phyloP scores from a whole-genome alignment of 2,329 filamentous ascomycete species.

The Claviceps sorghi region DNA sequence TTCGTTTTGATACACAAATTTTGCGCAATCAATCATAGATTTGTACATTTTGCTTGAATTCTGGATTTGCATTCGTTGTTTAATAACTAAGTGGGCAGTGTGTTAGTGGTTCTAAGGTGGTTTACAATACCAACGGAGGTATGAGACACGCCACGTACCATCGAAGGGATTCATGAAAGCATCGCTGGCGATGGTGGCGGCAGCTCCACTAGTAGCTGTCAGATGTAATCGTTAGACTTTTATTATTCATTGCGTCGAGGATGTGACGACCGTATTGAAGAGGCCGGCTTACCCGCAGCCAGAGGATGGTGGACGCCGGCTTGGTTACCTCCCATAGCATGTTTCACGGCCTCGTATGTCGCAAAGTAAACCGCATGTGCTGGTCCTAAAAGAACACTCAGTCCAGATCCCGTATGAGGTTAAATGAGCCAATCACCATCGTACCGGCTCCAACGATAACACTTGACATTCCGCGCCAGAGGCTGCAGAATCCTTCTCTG shows the following conservation, averaged over 20 bases:
- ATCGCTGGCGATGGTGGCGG: slow-evolving; percentile 92
- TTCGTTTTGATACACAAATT: slow-evolving; percentile 73
- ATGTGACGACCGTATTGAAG: background rate
- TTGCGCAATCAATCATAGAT: slow-evolving; percentile 74
- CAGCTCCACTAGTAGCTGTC: slow-evolving; percentile 77
- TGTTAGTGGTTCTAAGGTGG: background rate
- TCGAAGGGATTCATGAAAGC: slow-evolving; percentile 99
- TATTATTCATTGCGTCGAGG: background rate
- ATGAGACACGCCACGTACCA: slow-evolving; percentile 40
- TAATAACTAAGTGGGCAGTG: slow-evolving; percentile 56
- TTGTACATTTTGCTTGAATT: slow-evolving; percentile 79
- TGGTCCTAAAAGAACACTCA: slow-evolving; percentile 47
- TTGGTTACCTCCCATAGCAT: slow-evolving; percentile 84
- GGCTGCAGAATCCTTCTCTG: slow-evolving; percentile 73
- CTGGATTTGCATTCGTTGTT: slow-evolving; percentile 98
- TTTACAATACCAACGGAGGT: background rate
- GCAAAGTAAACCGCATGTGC: slow-evolving; percentile 97
- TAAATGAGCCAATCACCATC: slow-evolving; percentile 16
- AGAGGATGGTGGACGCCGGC: slow-evolving; percentile 79
- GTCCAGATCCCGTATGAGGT: background rate
- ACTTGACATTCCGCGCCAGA: slow-evolving; percentile 95
- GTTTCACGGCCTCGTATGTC: slow-evolving; percentile 94
- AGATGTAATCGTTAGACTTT: background rate
- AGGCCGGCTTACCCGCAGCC: slow-evolving; percentile 57
- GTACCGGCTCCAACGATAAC: slow-evolving; percentile 88